phyloP scores from a whole-genome alignment of 1,139 yeast species.

The Candida anutae region DNA sequence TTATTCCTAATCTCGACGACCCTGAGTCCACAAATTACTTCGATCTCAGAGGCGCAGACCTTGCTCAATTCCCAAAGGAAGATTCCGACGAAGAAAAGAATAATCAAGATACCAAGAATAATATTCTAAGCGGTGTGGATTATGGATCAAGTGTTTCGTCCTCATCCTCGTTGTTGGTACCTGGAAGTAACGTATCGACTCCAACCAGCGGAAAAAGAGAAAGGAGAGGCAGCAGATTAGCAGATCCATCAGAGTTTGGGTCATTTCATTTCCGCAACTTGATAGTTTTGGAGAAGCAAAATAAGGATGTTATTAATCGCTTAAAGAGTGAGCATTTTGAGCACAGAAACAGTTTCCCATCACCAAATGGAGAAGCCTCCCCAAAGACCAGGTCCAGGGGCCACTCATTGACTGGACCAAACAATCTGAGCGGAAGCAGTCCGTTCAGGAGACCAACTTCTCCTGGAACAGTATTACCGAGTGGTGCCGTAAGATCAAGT shows the following conservation, averaged over 20 bases:
- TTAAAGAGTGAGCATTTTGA: constrained; percentile 77
- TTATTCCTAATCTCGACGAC: constrained; percentile 70
- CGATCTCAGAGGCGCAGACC: constrained; percentile 81
- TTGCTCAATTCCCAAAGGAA: constrained; percentile 54
- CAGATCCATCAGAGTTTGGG: constrained; percentile 82
- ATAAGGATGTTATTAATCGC: constrained; percentile 83
- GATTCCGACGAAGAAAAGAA: constrained; percentile 27
- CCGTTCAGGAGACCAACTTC: constrained; percentile 34
- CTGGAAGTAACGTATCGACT: constrained; percentile 4
- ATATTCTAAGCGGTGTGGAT: constrained; percentile 4
- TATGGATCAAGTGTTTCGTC: constrained; percentile 7
- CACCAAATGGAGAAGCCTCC: constrained; percentile 36
- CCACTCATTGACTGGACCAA: constrained; percentile 18
- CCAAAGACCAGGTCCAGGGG: constrained; percentile 32
- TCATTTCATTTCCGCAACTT: constrained; percentile 85
- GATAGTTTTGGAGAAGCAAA: constrained; percentile 86
- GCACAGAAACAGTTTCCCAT: constrained; percentile 36
- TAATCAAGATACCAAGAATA: background rate
- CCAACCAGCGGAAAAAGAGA: constrained; percentile 39
- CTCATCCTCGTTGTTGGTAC: constrained; percentile 6
- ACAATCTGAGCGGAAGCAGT: constrained; percentile 11
- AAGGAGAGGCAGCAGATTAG: constrained; percentile 58
- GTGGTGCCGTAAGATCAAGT: constrained; percentile 12
- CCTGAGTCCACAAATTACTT: constrained; percentile 92
- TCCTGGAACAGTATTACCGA: constrained; percentile 4